Percentiles rank a stretch among this genome's conserved stretches.
Conservation (phyloP, 805 yeast genomes). For the Saccharomycopsis sp. region DNA sequence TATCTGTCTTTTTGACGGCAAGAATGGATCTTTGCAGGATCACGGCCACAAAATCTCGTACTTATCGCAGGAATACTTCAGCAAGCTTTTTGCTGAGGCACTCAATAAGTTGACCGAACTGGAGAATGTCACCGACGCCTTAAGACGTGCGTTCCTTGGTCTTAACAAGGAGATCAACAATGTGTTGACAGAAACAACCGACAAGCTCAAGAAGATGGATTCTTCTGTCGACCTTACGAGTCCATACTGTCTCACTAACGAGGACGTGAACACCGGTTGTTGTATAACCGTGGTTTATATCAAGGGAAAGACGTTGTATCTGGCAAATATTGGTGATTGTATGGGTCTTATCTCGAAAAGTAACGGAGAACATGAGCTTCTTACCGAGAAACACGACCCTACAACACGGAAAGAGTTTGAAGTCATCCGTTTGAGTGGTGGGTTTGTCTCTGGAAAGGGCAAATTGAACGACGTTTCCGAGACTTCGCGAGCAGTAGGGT, state of each 20-base stretch:
- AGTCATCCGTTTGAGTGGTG: conserved; percentile 85
- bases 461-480: conserved; percentile 76
- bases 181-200: conserved; percentile 17
- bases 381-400: conserved; percentile 81
- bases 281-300: conserved; percentile 78
- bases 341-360: conserved; percentile 72
- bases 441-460: conserved; percentile 79
- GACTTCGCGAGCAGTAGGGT: conserved; percentile 90
- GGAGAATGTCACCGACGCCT: conserved; percentile 61
- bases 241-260: conserved; percentile 31
- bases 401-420: conserved; percentile 72
- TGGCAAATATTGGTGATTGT: conserved; percentile 90
- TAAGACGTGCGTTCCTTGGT: conserved; percentile 72
- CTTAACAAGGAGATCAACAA: conserved; percentile 78
- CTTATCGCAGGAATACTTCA: conserved; percentile 66
- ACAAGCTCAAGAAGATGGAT: conserved; percentile 16
- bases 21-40: conserved; percentile 38
- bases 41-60: conserved; percentile 62
- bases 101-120: conserved; percentile 39
- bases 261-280: conserved; percentile 76
- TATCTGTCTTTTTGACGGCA: conserved; percentile 82
- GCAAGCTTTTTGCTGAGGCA: conserved; percentile 61
- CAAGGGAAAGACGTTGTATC: conserved; percentile 59
- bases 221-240: conserved; percentile 18
- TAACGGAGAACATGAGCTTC: conserved; percentile 70